Base-by-base conservation (phyloP, 768 basidiomycete species). In the Kockovaella imperatae region DNA sequence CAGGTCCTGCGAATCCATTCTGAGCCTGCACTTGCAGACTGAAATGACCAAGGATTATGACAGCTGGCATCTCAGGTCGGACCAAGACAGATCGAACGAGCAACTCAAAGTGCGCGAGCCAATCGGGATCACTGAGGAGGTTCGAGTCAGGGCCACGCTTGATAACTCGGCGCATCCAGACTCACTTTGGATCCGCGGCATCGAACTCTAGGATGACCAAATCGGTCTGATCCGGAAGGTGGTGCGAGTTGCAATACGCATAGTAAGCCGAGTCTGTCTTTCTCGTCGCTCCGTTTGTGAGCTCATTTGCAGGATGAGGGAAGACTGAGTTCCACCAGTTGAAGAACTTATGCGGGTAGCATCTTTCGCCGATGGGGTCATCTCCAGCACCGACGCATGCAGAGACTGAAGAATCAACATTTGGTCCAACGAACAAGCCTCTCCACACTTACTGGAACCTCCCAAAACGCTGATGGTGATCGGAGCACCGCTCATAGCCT, bases 261-360 rank as follows among this genome's bases (percentile, higher is more conserved):
- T 91, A 99, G 74, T 99, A 99, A 10, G 82, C 84, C 1, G 90
- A 89, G 71, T 85, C 84, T 18, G 91, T 90, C 42, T 83, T 82
- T 14, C 88, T 79, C 79, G 91, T 85, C 3, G 93, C 93, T 29
- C 93, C 93, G 70, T 99, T 99, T 23, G 93, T 99, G 58, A 99
- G 79, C 69, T 97, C 91, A 10, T 91, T 89, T 1, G 90, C 91
- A 0, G 93, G 93, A 70, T 99, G 88, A 0, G 93, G 95, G 74
- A 99, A 99, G n/a, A 97, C 80, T 45, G 77, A 78, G 73, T 91
- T 88, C 87, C 93, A 95, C 93, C 95, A 99, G 42, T 83, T 76
- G 76, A 97, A 97, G 75, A 97, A 87, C 45, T 81, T 80, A n/a
- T 86, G 82, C 1, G 95, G 93, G 72, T 96, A 99, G 70, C 93